A percentile compares a stretch with the other conserved stretches of the same genome.
Conservation (phyloP, 805 yeast species). For the Hanseniaspora osmophila region DNA sequence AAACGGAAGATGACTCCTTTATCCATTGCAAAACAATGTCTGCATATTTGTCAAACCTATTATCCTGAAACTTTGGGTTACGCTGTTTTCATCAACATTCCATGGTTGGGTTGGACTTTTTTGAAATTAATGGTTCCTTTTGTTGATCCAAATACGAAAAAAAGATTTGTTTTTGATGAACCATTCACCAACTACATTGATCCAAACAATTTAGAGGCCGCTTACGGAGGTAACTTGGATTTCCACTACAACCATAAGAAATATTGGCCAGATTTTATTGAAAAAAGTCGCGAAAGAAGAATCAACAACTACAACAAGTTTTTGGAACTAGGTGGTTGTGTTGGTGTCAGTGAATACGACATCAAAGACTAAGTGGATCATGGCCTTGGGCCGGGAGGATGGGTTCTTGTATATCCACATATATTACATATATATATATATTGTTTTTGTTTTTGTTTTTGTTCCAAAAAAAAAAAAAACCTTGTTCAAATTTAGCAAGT, state of each 20-base stretch:
- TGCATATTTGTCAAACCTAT: slow-evolving; percentile 39
- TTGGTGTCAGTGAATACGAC: slow-evolving; percentile 45
- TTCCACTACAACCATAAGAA: slow-evolving; percentile 38
- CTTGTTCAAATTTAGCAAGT: too few relatives aligned
- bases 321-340: slow-evolving; percentile 27
- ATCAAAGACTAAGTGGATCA: slow-evolving; percentile 24
- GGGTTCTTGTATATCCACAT: neutral
- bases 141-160: slow-evolving; percentile 44
- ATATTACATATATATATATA: too few relatives aligned
- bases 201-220: slow-evolving; percentile 34
- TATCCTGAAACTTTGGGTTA: slow-evolving; percentile 46
- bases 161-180: slow-evolving; percentile 43
- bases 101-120: slow-evolving; percentile 43
- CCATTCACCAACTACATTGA: slow-evolving; percentile 44
- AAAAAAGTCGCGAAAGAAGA: slow-evolving; percentile 28
- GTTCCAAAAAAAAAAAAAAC: too few relatives aligned
- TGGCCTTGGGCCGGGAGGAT: too few relatives aligned
- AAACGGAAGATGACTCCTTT: slow-evolving; percentile 35
- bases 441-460: too few relatives aligned
- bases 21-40: slow-evolving; percentile 35
- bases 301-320: slow-evolving; percentile 26
- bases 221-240: slow-evolving; percentile 33
- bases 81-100: slow-evolving; percentile 40
- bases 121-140: slow-evolving; percentile 43
- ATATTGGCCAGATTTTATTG: slow-evolving; percentile 39